phyloP scores from a whole-genome alignment of 2,329 filamentous ascomycete genomes.

The Esteya vermicola region DNA sequence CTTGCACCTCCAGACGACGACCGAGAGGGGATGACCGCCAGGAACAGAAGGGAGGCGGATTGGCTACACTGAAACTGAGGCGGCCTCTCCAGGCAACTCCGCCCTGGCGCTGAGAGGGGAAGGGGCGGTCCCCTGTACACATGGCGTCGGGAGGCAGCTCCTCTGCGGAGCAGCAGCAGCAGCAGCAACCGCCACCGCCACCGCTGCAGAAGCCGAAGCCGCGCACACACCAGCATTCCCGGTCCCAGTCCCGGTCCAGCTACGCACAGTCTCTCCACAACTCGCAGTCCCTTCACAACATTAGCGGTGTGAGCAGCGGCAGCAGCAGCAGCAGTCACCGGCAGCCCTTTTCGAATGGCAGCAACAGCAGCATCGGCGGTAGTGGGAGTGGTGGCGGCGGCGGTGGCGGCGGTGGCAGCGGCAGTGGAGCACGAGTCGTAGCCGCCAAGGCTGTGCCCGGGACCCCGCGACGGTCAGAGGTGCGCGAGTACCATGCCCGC shows the following conservation, averaged over 20 bases:
- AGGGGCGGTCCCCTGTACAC: not conserved
- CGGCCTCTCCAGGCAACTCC: not conserved
- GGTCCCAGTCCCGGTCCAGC: not conserved
- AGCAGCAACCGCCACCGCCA: slow-evolving; percentile 1
- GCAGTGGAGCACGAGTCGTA: slow-evolving; percentile 3
- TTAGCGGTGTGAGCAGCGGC: not conserved
- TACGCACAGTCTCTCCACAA: not conserved
- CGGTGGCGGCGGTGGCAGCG: slow-evolving; percentile 1
- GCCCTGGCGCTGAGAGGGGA: slow-evolving; percentile 5
- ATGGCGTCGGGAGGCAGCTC: slow-evolving; percentile 7
- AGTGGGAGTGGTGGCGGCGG: slow-evolving; percentile 1
- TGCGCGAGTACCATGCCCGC: slow-evolving; percentile 1
- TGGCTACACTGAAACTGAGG: not conserved
- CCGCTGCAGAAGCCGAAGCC: not conserved
- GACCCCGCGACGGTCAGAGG: slow-evolving; percentile 10
- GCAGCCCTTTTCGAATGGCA: not conserved
- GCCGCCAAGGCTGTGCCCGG: slow-evolving; percentile 10
- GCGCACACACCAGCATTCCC: not conserved
- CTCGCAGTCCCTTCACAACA: too few species aligned
- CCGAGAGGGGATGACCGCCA: too few species aligned
- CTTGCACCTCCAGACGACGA: too few species aligned
- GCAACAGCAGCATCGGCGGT: not conserved
- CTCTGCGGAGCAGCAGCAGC: slow-evolving; percentile 7
- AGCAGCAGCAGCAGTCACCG: not conserved
- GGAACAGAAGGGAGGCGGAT: not conserved